Conservation (phyloP, 805 yeast genomes). For the Candida ipomoeae region DNA sequence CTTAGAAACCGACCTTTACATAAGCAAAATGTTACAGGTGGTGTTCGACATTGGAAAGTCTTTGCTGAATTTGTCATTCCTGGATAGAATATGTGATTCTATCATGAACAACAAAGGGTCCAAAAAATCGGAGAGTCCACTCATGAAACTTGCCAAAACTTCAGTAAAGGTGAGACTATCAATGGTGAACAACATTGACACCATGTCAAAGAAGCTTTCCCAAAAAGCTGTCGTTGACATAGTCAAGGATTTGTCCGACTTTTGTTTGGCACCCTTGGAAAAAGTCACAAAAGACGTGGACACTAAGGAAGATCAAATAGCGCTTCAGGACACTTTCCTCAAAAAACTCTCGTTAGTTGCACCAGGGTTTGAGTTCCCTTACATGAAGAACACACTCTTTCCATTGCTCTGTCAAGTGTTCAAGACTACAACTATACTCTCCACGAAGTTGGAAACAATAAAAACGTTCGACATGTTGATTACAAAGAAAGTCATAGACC, state of each 20-base stretch:
- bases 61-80: slow-evolving; percentile 73
- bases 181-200: slow-evolving; percentile 42
- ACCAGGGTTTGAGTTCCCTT: slow-evolving; percentile 57
- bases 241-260: slow-evolving; percentile 43
- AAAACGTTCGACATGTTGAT: slow-evolving; percentile 56
- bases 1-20: slow-evolving; percentile 34
- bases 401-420: slow-evolving; percentile 71
- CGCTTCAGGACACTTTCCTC: slow-evolving; percentile 52
- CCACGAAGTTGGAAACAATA: slow-evolving; percentile 69
- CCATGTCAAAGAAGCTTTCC: slow-evolving; percentile 47
- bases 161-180: slow-evolving; percentile 32
- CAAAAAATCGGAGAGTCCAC: slow-evolving; percentile 20
- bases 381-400: slow-evolving; percentile 69
- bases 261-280: slow-evolving; percentile 21
- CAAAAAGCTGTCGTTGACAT: slow-evolving; percentile 48
- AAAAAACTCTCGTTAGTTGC: slow-evolving; percentile 38
- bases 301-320: slow-evolving; percentile 27
- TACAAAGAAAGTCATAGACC: slow-evolving; percentile 60
- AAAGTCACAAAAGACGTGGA: slow-evolving; percentile 24
- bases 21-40: slow-evolving; percentile 48
- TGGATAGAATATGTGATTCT: slow-evolving; percentile 58
- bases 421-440: slow-evolving; percentile 77
- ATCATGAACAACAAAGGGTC: slow-evolving; percentile 26
- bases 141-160: slow-evolving; percentile 25
- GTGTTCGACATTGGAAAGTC: slow-evolving; percentile 59